These are phyloP conservation scores for Aspergillus homomorphus DNA, from an alignment of 495 filamentous ascomycete genomes.

Conservation along the genomic window DNA sequence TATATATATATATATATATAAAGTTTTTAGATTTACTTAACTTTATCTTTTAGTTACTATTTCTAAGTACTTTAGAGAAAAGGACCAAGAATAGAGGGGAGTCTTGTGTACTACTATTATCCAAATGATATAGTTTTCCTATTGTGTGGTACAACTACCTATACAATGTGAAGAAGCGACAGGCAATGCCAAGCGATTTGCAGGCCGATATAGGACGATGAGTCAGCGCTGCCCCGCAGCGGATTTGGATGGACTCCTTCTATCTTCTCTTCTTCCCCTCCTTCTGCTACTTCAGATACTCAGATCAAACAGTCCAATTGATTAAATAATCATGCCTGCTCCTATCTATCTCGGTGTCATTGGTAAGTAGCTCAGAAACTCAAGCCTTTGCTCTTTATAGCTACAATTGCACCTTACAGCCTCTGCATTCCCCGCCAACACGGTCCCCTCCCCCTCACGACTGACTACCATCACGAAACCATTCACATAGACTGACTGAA, in stretches of 20 bases:
- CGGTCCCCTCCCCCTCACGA: background rate
- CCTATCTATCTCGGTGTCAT: slow-evolving; percentile 49
- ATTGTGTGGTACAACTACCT: too few relatives aligned
- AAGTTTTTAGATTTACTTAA: too few relatives aligned
- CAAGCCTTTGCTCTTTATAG: background rate
- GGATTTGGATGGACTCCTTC: slow-evolving; percentile 9
- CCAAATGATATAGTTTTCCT: too few relatives aligned
- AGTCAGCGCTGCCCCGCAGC: slow-evolving; percentile 17
- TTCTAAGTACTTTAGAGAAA: too few relatives aligned
- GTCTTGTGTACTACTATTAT: too few relatives aligned
- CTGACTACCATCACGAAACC: background rate
- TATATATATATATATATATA: too few relatives aligned
- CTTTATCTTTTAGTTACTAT: too few relatives aligned
- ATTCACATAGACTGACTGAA: background rate
- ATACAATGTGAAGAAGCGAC: background rate
- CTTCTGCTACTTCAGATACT: background rate
- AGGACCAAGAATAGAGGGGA: too few relatives aligned
- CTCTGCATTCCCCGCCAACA: slow-evolving; percentile 6
- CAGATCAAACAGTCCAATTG: slow-evolving; percentile 1
- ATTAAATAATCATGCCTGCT: slow-evolving; percentile 31
- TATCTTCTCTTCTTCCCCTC: background rate
- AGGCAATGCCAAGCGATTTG: background rate
- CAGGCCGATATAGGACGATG: slow-evolving; percentile 8
- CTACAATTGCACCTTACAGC: background rate
- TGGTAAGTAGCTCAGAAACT: slow-evolving; percentile 24